These are phyloP conservation scores for Vachellia collinsii DNA, from an alignment of 306 rosid genomes.

Conservation along the genomic window DNA sequence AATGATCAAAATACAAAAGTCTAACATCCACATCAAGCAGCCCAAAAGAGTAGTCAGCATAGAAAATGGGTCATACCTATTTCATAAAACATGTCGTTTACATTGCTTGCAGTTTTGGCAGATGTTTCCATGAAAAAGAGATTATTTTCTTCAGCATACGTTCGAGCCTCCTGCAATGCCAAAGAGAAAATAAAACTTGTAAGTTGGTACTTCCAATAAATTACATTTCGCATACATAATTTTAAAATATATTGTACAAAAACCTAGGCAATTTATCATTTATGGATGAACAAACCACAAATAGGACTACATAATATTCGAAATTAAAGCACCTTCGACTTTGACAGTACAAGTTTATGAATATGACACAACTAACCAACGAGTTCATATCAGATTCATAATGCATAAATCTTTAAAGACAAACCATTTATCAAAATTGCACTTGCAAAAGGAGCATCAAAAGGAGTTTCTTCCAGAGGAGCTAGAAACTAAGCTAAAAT, in stretches of 20 bases:
- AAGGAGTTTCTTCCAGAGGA: background rate
- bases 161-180: constrained; percentile 41
- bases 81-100: constrained; percentile 48
- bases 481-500: constrained; percentile 19
- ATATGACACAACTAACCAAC: background rate
- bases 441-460: constrained; percentile 18
- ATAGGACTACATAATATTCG: background rate
- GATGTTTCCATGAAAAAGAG: constrained; percentile 52
- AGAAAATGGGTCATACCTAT: constrained; percentile 35
- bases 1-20: background rate
- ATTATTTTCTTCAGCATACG: constrained; percentile 43
- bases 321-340: constrained; percentile 16
- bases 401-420: constrained; percentile 10
- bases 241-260: background rate
- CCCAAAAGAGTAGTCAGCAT: background rate
- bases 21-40: background rate
- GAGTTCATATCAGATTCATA: constrained; percentile 13
- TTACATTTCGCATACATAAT: background rate
- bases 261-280: background rate
- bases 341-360: background rate
- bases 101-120: constrained; percentile 48
- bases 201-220: constrained; percentile 25
- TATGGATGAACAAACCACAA: background rate
- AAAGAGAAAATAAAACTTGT: constrained; percentile 25
- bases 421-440: background rate